Evolutionary conservation across 2,329 filamentous ascomycete species (phyloP).

Genomic region (Trichoderma simmonsii): DNA sequence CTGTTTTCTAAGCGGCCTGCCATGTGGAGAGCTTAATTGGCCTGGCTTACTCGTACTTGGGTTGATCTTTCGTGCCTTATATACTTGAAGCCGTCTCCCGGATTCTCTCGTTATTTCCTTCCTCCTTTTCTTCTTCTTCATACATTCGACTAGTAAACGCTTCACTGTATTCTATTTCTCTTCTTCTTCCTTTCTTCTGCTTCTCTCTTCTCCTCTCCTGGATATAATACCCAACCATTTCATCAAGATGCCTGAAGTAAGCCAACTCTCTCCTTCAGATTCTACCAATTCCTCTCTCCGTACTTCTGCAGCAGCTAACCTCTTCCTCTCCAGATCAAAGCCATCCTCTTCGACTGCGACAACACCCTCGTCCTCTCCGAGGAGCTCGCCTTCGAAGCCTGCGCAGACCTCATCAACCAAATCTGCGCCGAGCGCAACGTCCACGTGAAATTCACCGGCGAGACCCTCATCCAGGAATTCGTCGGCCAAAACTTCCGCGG

Average conservation of each 20-base stretch:
- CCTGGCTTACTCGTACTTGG: background rate
- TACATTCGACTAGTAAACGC: background rate
- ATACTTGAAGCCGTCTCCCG: background rate
- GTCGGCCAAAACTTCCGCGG: constrained; percentile 93
- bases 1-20: background rate
- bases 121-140: background rate
- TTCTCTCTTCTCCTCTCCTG: background rate
- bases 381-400: constrained; percentile 86
- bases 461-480: constrained; percentile 77
- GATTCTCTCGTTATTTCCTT: background rate
- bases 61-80: background rate
- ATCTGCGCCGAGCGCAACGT: constrained; percentile 68
- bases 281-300: background rate
- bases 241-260: constrained; percentile 35
- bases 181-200: constrained; percentile 18
- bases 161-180: background rate
- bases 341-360: constrained; percentile 75
- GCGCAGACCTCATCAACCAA: constrained; percentile 83
- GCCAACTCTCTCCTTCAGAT: constrained; percentile 5
- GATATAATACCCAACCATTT: background rate
- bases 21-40: background rate
- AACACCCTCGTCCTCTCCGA: constrained; percentile 94
- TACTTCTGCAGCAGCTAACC: background rate
- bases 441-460: constrained; percentile 68
- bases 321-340: constrained; percentile 49